These are phyloP conservation scores for Termitomyces sp. DNA, from an alignment of 768 basidiomycete species.

Conservation along the genomic window DNA sequence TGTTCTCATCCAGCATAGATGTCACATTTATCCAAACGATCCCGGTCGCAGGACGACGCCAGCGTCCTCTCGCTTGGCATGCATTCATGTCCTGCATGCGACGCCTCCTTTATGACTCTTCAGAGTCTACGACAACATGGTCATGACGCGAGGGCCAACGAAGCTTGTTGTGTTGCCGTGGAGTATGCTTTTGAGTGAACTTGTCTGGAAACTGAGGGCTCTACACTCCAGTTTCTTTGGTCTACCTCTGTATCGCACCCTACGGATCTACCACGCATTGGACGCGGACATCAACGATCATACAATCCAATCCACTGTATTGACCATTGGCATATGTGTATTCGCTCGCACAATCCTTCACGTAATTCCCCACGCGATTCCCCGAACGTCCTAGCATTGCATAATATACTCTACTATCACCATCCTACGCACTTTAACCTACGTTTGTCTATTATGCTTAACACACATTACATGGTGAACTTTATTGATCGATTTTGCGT, in stretches of 20 bases:
- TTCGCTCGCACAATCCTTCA: constrained; percentile 1
- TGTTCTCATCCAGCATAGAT: constrained; percentile 24
- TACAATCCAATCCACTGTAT: constrained; percentile 15
- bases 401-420: constrained; percentile 10
- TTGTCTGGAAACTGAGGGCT: not conserved
- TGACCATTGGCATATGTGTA: constrained; percentile 14
- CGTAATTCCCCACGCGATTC: not conserved
- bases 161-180: constrained; percentile 70
- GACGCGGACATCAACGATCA: constrained; percentile 9
- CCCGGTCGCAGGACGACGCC: constrained; percentile 36
- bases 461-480: not conserved
- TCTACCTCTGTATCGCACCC: constrained; percentile 3
- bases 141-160: constrained; percentile 41
- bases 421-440: constrained; percentile 7
- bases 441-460: constrained; percentile 10
- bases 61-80: constrained; percentile 36
- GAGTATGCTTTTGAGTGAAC: constrained; percentile 61
- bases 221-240: constrained; percentile 3
- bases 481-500: not conserved
- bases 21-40: constrained; percentile 54
- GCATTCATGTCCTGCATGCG: constrained; percentile 72
- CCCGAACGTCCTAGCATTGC: constrained; percentile 8
- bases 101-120: constrained; percentile 56
- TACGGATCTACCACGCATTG: constrained; percentile 3
- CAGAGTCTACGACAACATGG: constrained; percentile 61